These are phyloP conservation scores for Leccinum truebloodii DNA, from an alignment of 768 basidiomycete genomes.

Conservation along the genomic window DNA sequence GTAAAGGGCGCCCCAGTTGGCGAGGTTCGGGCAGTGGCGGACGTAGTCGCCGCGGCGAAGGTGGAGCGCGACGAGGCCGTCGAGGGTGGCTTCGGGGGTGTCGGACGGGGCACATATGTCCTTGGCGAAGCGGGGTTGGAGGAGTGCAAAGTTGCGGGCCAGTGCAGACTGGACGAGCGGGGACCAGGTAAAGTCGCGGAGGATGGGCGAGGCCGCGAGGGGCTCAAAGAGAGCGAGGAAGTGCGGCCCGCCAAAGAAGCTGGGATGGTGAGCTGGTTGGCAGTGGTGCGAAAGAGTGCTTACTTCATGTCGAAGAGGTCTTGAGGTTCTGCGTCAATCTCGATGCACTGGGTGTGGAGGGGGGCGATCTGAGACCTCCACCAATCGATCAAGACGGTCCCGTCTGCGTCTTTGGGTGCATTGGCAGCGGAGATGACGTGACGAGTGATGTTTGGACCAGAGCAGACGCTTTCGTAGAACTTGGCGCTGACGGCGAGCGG, in stretches of 20 bases:
- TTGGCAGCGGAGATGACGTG: conserved; percentile 37
- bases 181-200: conserved; percentile 54
- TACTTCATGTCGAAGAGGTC: conserved; percentile 52
- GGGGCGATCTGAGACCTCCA: conserved; percentile 45
- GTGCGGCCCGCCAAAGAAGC: conserved; percentile 46
- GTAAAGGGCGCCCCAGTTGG: conserved; percentile 43
- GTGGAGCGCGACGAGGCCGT: conserved; percentile 54
- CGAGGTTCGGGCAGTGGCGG: conserved; percentile 55
- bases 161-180: conserved; percentile 51
- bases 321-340: conserved; percentile 41
- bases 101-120: conserved; percentile 21
- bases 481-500: conserved; percentile 46
- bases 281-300: conserved; percentile 14
- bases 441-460: conserved; percentile 31
- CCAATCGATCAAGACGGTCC: conserved; percentile 46
- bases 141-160: conserved; percentile 46
- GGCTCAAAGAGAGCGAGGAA: conserved; percentile 45
- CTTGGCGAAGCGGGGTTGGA: conserved; percentile 37
- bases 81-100: conserved; percentile 28
- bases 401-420: conserved; percentile 41
- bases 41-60: conserved; percentile 61
- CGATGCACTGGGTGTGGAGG: conserved; percentile 43
- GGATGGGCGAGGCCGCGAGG: conserved; percentile 49
- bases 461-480: conserved; percentile 52
- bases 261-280: conserved; percentile 15